These are phyloP conservation scores for Diaporthe amygdali DNA, from an alignment of 2,329 filamentous ascomycete species.

Conservation along the genomic window DNA sequence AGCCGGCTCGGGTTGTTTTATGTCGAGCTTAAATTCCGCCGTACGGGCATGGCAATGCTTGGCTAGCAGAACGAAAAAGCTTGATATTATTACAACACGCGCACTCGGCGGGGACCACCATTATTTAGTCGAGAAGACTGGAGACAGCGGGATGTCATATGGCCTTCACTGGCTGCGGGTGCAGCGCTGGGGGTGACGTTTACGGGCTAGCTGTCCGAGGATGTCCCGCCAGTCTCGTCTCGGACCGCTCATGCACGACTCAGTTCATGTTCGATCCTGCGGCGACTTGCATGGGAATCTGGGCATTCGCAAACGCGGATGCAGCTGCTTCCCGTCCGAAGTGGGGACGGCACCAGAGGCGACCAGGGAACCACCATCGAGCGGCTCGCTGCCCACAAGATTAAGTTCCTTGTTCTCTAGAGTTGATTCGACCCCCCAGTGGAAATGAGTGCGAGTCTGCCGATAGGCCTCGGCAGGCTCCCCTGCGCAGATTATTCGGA, in stretches of 20 bases:
- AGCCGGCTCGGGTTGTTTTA: slow-evolving; percentile 13
- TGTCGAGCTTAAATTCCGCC: neutral
- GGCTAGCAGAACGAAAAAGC: neutral
- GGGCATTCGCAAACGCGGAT: slow-evolving; percentile 2
- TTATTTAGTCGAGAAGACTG: neutral
- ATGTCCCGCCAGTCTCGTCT: slow-evolving; percentile 3
- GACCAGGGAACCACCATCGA: neutral
- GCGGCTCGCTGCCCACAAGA: neutral
- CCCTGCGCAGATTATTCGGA: slow-evolving; percentile 9
- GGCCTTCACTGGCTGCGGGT: neutral
- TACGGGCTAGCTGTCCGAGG: neutral
- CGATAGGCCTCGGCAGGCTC: neutral
- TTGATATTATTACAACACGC: neutral
- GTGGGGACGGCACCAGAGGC: neutral
- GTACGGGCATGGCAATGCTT: slow-evolving; percentile 15
- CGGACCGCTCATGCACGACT: slow-evolving; percentile 9
- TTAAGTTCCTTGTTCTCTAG: neutral
- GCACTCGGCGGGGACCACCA: neutral
- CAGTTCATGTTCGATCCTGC: neutral
- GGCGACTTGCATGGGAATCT: slow-evolving; percentile 2
- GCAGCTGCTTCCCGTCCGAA: slow-evolving; percentile 3
- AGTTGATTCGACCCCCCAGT: neutral
- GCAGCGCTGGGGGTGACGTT: neutral
- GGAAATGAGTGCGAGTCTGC: neutral
- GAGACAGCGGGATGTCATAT: neutral